A percentile compares a stretch with the other conserved stretches of the same genome.
phyloP scores from a whole-genome alignment of 768 basidiomycete species.

The Phanerochaete sordida region DNA sequence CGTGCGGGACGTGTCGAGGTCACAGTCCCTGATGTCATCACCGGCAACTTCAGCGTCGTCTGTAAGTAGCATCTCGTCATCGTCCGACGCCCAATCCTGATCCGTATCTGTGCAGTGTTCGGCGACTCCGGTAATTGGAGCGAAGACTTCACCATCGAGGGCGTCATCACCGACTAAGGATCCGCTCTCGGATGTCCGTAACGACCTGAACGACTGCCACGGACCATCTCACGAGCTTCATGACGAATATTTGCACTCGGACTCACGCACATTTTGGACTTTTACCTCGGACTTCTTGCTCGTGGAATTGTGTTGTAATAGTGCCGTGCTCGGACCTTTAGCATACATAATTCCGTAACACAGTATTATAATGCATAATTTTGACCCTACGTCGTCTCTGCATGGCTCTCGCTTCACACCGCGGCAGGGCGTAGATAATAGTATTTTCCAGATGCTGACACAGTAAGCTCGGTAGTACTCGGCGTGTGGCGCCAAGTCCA shows the following conservation, averaged over 20 bases:
- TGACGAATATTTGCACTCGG: not conserved
- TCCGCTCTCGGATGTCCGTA: not conserved
- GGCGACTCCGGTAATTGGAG: slow-evolving; percentile 47
- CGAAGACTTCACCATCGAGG: slow-evolving; percentile 32
- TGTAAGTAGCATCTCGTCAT: slow-evolving; percentile 30
- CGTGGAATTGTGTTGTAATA: not conserved
- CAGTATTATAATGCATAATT: not conserved
- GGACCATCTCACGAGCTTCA: not conserved
- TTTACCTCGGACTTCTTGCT: not conserved
- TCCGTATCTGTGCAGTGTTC: slow-evolving; percentile 32
- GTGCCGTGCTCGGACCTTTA: not conserved
- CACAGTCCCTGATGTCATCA: slow-evolving; percentile 33
- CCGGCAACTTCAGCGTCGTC: slow-evolving; percentile 35
- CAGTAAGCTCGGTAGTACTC: no score
- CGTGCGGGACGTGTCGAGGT: slow-evolving; percentile 33
- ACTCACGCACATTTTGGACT: not conserved
- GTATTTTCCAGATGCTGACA: no score
- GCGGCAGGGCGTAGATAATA: no score
- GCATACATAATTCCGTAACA: not conserved
- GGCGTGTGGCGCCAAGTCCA: no score
- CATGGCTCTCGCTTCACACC: no score
- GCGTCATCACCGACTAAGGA: not conserved
- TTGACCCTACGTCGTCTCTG: not conserved
- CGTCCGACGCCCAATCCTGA: not conserved
- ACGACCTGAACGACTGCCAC: not conserved